Conservation (phyloP, 2,329 filamentous ascomycete genomes). For the Clarireedia monteithiana region DNA sequence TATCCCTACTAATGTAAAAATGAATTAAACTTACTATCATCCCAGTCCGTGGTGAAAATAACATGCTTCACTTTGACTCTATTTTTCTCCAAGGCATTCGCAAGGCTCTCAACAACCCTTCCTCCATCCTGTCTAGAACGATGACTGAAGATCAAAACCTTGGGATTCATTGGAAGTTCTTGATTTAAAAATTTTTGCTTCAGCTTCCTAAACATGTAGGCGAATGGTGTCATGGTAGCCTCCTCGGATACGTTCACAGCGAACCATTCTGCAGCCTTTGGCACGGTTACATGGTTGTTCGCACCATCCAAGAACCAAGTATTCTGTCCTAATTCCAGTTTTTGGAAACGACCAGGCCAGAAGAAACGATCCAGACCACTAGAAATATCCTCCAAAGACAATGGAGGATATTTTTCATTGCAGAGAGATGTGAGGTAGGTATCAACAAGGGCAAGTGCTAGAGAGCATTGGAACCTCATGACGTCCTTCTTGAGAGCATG, state of each 20-base stretch:
- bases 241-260: slow-evolving; percentile 30
- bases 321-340: slow-evolving; percentile 39
- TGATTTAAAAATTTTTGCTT: not conserved
- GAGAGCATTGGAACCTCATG: slow-evolving; percentile 47
- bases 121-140: slow-evolving; percentile 5
- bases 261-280: slow-evolving; percentile 78
- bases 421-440: slow-evolving; percentile 35
- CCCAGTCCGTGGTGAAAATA: slow-evolving; percentile 14
- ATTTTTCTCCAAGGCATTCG: slow-evolving; percentile 6
- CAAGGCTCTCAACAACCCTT: slow-evolving; percentile 8
- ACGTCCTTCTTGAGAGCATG: slow-evolving; percentile 39
- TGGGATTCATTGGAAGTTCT: not conserved
- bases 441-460: slow-evolving; percentile 41
- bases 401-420: slow-evolving; percentile 31
- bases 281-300: slow-evolving; percentile 63
- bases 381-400: slow-evolving; percentile 47
- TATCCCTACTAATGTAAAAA: accelerated
- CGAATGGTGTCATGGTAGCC: slow-evolving; percentile 12
- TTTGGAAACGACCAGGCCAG: slow-evolving; percentile 71
- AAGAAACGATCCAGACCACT: slow-evolving; percentile 62
- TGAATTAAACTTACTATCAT: slow-evolving; percentile 7
- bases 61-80: slow-evolving; percentile 13
- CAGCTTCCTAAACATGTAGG: slow-evolving; percentile 2
- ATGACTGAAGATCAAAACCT: slow-evolving; percentile 15
- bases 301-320: slow-evolving; percentile 23